phyloP scores from a whole-genome alignment of 2,329 filamentous ascomycete genomes.

The Penicillium sp. region DNA sequence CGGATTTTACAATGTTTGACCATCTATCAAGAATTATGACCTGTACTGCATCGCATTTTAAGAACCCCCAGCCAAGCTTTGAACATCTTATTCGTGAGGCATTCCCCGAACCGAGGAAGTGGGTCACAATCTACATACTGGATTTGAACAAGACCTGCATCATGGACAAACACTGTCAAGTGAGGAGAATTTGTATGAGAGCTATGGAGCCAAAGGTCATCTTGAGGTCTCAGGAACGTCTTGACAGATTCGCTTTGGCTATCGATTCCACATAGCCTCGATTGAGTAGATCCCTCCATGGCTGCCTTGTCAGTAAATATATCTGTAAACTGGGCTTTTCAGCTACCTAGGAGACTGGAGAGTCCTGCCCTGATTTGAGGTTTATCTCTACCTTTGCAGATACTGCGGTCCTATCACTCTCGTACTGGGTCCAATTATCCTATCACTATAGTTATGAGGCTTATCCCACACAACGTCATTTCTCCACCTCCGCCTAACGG shows the following conservation, averaged over 20 bases:
- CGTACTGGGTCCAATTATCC: no score
- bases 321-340: neutral
- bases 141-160: neutral
- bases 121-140: neutral
- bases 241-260: neutral
- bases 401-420: no score
- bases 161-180: neutral
- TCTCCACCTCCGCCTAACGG: neutral
- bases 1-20: neutral
- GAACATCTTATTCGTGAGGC: neutral
- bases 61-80: neutral
- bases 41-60: neutral
- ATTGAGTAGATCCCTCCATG: neutral
- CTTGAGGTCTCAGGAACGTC: neutral
- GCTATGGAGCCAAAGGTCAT: neutral
- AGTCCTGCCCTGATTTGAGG: no score
- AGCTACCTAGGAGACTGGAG: no score
- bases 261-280: conserved; percentile 1
- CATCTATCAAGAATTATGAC: neutral
- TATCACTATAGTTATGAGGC: neutral
- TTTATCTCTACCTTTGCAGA: no score
- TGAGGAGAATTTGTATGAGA: neutral
- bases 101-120: neutral
- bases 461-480: neutral
- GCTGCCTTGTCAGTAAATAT: neutral